Base-by-base conservation (phyloP, 768 basidiomycete genomes). In the Neoboletus brunneissimus region DNA sequence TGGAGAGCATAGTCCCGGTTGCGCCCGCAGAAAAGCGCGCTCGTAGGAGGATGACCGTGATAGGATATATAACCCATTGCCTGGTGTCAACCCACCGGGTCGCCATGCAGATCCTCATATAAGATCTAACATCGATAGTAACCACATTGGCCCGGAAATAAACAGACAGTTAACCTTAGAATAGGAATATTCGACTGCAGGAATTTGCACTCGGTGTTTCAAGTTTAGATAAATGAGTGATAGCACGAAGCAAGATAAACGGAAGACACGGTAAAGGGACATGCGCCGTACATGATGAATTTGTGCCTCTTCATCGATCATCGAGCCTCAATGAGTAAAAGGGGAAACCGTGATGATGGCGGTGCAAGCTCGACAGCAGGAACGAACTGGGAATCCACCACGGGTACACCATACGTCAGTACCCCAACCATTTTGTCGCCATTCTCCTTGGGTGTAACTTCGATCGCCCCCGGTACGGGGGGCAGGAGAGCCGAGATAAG, bases 311-410 rank as follows among this genome's bases (percentile, higher is more conserved):
- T 35, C 54, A 59, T 56, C 43, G 40, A 61, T 66, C 60, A 71
- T 56, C 66, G 63, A 53, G 50, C 48, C 52, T 82, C 86, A 55
- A 89, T 77, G 54, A 91, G 77, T 45, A 93, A 72, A 65, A 91
- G 74, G 16, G 88, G 88, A 72, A 93, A 90, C 55, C 91, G 79
- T 42, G 87, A 78, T 40, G 85, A 84, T 18, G 89, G 83, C 60
- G 87, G 89, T 22, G 84, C 86, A 32, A 88, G 69, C 38, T 86
- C 81, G 42, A 90, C 66, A 29, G 83, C 81, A 37, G 84, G 72
- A 49, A 83, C 79, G 64, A 83, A 82, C 25, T 79, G 76, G 56
- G 81, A 76, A 48, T 86, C 83, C 38, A 74, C 61, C 16, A 71
- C 63, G 54, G 88, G 84, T 27, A 75, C 67, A 6, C 86, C 86